These are phyloP conservation scores for Talaromyces ruber DNA, from an alignment of 495 filamentous ascomycete genomes.

Conservation along the genomic window DNA sequence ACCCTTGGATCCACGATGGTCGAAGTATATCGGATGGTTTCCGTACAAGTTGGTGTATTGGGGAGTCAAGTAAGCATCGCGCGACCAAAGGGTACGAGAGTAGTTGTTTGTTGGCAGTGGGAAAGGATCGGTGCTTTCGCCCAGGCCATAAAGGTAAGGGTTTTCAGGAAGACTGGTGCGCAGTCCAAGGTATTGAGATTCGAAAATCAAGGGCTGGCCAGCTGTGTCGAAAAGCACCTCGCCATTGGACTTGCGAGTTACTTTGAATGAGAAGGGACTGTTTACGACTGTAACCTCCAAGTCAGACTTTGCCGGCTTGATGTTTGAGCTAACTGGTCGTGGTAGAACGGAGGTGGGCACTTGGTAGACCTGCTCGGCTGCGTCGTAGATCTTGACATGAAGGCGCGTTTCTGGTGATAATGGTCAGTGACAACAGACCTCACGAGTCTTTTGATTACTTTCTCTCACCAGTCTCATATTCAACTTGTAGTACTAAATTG, in stretches of 20 bases:
- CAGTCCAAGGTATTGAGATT: slow-evolving; percentile 68
- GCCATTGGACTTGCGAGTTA: slow-evolving; percentile 49
- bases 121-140: slow-evolving; percentile 70
- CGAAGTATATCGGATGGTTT: slow-evolving; percentile 77
- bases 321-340: slow-evolving; percentile 35
- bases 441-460: background rate
- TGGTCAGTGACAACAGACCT: background rate
- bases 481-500: slow-evolving; percentile 58
- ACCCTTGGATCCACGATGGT: slow-evolving; percentile 56
- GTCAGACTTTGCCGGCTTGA: slow-evolving; percentile 16
- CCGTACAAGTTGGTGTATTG: slow-evolving; percentile 73
- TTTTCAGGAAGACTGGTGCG: slow-evolving; percentile 58
- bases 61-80: slow-evolving; percentile 61
- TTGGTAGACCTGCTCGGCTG: slow-evolving; percentile 66
- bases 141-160: slow-evolving; percentile 71
- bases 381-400: slow-evolving; percentile 76
- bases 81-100: slow-evolving; percentile 71
- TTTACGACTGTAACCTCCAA: slow-evolving; percentile 58
- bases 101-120: slow-evolving; percentile 65
- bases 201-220: slow-evolving; percentile 61
- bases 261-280: slow-evolving; percentile 68
- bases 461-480: slow-evolving; percentile 62
- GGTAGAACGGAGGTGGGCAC: slow-evolving; percentile 65
- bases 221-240: slow-evolving; percentile 79
- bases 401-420: slow-evolving; percentile 53